These are phyloP conservation scores for Byssothecium circinans DNA, from an alignment of 2,329 filamentous ascomycete species.

Conservation along the genomic window DNA sequence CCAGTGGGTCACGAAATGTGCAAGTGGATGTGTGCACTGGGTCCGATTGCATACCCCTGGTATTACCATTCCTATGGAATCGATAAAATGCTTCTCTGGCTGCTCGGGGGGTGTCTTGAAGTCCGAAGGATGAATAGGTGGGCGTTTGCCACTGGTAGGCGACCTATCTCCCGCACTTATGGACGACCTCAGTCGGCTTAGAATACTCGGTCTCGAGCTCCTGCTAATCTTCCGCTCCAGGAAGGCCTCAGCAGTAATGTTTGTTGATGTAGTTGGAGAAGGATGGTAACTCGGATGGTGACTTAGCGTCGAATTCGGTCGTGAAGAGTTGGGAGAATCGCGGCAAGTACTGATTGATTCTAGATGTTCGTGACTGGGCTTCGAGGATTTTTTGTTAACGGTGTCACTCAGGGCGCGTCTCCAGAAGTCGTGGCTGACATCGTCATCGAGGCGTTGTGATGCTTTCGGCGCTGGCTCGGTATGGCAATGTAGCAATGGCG, in stretches of 20 bases:
- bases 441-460: no score
- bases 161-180: conserved; percentile 10
- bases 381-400: no score
- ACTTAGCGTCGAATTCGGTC: conserved; percentile 1
- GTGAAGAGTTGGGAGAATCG: conserved; percentile 4
- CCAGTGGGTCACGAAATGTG: conserved; percentile 28
- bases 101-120: conserved; percentile 19
- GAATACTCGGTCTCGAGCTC: conserved; percentile 13
- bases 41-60: conserved; percentile 25
- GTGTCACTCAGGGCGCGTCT: no score
- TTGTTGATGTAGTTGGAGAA: conserved; percentile 13
- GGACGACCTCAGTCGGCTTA: conserved; percentile 19
- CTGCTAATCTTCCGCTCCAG: neutral
- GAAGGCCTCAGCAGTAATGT: conserved; percentile 11
- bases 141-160: neutral
- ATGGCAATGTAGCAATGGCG: no score
- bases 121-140: conserved; percentile 12
- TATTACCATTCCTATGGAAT: conserved; percentile 28
- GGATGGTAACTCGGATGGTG: conserved; percentile 5
- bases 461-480: no score
- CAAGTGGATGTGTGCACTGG: conserved; percentile 16
- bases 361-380: no score
- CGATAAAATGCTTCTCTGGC: conserved; percentile 30
- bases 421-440: no score
- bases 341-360: neutral